phyloP scores from a whole-genome alignment of 75 land plant species.

The Pinus taeda region DNA sequence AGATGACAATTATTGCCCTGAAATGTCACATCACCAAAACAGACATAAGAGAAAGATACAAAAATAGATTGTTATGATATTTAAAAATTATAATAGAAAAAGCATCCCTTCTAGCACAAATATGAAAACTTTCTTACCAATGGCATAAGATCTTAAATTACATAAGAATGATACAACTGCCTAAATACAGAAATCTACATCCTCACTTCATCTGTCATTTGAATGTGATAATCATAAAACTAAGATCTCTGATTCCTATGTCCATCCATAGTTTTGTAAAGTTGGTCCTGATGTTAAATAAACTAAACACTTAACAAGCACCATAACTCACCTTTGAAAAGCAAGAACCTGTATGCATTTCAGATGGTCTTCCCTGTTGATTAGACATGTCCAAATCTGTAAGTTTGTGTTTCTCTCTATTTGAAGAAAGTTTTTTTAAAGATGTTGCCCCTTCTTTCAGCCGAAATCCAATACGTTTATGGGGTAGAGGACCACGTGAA shows the following conservation, averaged over 20 bases:
- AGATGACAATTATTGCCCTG: not conserved
- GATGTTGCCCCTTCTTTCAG: not conserved
- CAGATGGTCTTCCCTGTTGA: not conserved
- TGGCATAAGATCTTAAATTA: too few relatives aligned
- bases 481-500: not conserved
- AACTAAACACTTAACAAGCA: constrained; percentile 6
- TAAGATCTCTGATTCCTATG: not conserved
- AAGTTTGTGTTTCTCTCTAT: constrained; percentile 2
- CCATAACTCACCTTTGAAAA: constrained; percentile 4
- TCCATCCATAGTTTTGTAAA: not conserved
- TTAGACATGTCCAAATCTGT: not conserved
- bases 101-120: too few relatives aligned
- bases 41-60: not conserved
- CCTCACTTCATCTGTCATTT: not conserved
- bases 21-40: not conserved
- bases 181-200: too few relatives aligned
- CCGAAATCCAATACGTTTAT: not conserved
- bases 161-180: too few relatives aligned
- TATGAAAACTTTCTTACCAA: too few relatives aligned
- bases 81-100: too few relatives aligned
- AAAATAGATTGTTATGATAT: not conserved
- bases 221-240: not conserved
- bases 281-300: not conserved
- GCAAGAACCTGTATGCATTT: not conserved
- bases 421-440: not conserved